Conservation (phyloP, 495 filamentous ascomycete genomes). For the Neurospora intermedia region DNA sequence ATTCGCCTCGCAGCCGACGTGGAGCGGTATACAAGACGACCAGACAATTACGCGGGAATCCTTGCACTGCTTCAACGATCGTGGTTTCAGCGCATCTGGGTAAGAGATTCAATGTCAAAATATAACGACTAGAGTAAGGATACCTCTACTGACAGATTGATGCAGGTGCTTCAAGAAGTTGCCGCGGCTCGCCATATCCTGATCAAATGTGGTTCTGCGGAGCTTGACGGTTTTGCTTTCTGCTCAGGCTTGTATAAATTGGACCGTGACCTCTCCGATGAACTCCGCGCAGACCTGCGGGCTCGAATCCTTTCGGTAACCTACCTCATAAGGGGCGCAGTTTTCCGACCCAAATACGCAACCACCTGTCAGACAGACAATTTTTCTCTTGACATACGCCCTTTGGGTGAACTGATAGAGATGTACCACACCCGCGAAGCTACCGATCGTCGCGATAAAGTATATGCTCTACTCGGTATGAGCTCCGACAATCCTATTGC, state of each 20-base stretch:
- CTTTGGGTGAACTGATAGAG: no score
- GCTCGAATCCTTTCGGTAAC: no score
- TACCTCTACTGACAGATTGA: not conserved
- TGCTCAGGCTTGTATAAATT: not conserved
- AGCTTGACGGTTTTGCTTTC: not conserved
- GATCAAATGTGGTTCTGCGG: not conserved
- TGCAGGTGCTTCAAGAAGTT: constrained; percentile 2
- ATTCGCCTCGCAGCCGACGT: constrained; percentile 6
- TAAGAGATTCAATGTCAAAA: not conserved
- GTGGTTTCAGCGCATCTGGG: constrained; percentile 3
- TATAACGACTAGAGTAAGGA: not conserved
- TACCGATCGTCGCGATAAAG: no score
- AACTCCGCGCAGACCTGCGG: not conserved
- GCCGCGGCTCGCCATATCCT: constrained; percentile 1
- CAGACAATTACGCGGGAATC: not conserved
- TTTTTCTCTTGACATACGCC: no score
- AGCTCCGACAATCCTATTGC: no score
- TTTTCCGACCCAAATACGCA: no score
- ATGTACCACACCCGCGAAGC: no score
- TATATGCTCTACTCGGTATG: no score
- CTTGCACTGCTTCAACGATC: not conserved
- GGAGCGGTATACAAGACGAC: constrained; percentile 5
- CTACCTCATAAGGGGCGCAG: no score
- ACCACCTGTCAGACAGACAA: no score
- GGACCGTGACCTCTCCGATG: not conserved